Conservation (phyloP, 2,329 filamentous ascomycete species). For the Penicillium corylophilum region DNA sequence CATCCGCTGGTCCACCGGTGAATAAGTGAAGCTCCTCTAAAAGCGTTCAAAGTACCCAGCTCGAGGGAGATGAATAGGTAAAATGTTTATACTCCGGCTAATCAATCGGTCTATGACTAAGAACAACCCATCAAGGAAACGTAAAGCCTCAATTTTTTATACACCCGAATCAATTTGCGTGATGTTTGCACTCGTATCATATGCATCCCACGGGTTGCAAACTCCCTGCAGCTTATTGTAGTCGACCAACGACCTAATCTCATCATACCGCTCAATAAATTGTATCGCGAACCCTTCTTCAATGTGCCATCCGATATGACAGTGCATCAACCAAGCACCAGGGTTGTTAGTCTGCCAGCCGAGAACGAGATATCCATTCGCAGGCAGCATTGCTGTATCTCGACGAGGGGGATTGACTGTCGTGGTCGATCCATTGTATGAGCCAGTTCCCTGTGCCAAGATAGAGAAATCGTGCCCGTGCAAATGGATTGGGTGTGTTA, state of each 20-base stretch:
- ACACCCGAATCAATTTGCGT: conserved; percentile 6
- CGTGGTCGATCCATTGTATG: conserved; percentile 24
- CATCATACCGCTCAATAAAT: conserved; percentile 31
- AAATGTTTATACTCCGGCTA: background rate
- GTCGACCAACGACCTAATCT: conserved; percentile 26
- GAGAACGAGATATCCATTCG: conserved; percentile 49
- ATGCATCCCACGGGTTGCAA: conserved; percentile 23
- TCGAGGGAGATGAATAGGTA: background rate
- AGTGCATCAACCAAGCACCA: conserved; percentile 43
- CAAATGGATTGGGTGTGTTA: conserved; percentile 63
- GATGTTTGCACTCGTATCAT: conserved; percentile 16
- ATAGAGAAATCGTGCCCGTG: conserved; percentile 73
- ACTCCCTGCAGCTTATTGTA: conserved; percentile 9
- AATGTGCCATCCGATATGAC: conserved; percentile 34
- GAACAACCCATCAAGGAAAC: background rate
- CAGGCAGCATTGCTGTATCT: conserved; percentile 50
- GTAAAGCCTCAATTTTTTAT: background rate
- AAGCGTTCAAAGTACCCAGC: background rate
- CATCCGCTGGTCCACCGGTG: too few species aligned
- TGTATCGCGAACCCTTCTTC: conserved; percentile 33
- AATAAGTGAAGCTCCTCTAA: too few species aligned
- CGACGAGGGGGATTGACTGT: conserved; percentile 47
- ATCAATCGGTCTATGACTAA: background rate
- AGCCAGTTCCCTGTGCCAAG: conserved; percentile 52
- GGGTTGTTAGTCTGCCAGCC: conserved; percentile 55